Evolutionary conservation across 345 rosid species (phyloP), one percentile per base, ranked within the genome.

Genomic region (Gossypium rotundifolium): DNA sequence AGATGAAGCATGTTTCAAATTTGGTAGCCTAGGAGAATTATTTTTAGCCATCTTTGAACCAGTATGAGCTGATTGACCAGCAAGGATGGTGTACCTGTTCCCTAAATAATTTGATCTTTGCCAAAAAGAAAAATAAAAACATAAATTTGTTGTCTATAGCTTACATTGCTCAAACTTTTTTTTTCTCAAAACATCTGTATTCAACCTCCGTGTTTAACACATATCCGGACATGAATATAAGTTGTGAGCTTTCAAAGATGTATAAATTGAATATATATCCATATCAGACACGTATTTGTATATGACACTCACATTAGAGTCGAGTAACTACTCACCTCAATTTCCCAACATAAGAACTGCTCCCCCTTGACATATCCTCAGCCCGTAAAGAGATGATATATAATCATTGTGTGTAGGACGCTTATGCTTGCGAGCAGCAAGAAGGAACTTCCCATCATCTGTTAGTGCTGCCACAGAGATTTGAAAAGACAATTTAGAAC

Each of bases 21-120:
- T 84, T 10, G 58, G 65, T 38, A 81, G 81, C 81, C 86, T 80
- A 45, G 87, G 81, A 75, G 93, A 88, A 17, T 81, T 81, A 71
- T 87, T 84, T 84, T 82, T 87, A 11, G 79, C 65, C 82, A 88
- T 80, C 79, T 83, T 85, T 18, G 85, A 79, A 48, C 77, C 84
- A 53, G 74, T 74, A 23, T 55, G 69, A 25, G 82, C 82, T n/a
- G 85, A 85, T 71, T 84, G 81, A 12, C 86, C 88, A 53, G 87
- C 89, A 18, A 76, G 82, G 70, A 89, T 79, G 2, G 90, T 84
- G 82, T 89, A 91, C 75, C 87, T 87, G 77, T 91, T 89, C 57
- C 92, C 93, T 52, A 88, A 74, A 79, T 88, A 91, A 79, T 91
- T 91, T 14, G 96, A 91, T 80, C 96, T 91, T 55, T 65, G 82